These are phyloP conservation scores for Colletotrichum echinochloae DNA, from an alignment of 2,329 filamentous ascomycete genomes.

Conservation along the genomic window DNA sequence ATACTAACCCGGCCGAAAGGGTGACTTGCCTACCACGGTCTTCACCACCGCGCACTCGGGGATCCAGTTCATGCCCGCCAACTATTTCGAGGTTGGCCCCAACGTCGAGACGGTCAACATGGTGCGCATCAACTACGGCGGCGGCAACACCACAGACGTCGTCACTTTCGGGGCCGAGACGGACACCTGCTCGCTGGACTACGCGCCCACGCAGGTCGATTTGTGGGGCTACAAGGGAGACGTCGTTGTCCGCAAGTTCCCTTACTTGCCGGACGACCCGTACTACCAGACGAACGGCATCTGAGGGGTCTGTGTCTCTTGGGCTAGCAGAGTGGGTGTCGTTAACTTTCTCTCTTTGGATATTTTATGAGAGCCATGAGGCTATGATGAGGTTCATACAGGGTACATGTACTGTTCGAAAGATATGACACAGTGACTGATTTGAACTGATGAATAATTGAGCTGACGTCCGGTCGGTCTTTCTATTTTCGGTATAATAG, in stretches of 20 bases:
- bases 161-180: constrained; percentile 50
- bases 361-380: not conserved
- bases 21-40: constrained; percentile 63
- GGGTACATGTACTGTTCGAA: too few species aligned
- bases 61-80: constrained; percentile 54
- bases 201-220: constrained; percentile 46
- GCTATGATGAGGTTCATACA: not conserved
- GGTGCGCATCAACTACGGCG: constrained; percentile 52
- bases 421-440: too few species aligned
- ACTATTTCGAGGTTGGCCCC: constrained; percentile 52
- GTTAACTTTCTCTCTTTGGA: not conserved
- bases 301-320: not conserved
- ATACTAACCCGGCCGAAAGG: not conserved
- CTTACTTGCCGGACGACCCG: constrained; percentile 25
- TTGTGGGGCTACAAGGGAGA: constrained; percentile 46
- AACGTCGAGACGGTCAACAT: constrained; percentile 48
- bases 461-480: not conserved
- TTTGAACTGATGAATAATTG: not conserved
- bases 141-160: constrained; percentile 48
- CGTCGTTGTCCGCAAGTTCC: constrained; percentile 36
- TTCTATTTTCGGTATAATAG: fast-evolving
- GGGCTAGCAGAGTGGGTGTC: too few species aligned
- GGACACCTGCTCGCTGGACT: constrained; percentile 48
- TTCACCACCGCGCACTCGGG: constrained; percentile 57
- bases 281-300: constrained; percentile 33